phyloP scores from a whole-genome alignment of 177 flowering plant genomes.

The Vitis hybrid region DNA sequence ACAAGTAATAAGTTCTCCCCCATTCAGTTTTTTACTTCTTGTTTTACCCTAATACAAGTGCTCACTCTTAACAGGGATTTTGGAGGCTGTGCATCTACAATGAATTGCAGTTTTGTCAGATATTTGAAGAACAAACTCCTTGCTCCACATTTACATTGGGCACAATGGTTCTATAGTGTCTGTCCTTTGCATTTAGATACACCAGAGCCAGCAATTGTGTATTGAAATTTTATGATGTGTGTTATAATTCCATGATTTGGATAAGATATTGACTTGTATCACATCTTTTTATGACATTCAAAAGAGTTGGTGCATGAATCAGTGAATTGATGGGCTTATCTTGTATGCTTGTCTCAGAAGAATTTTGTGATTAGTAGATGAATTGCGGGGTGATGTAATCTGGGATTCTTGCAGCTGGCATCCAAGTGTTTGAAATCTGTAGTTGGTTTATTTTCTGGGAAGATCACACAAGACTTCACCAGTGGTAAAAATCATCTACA shows the following conservation, averaged over 20 bases:
- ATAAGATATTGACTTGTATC: background rate
- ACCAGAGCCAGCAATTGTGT: background rate
- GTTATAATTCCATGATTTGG: background rate
- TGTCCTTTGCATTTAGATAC: background rate
- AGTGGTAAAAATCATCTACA: background rate
- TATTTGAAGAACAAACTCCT: background rate
- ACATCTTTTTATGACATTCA: background rate
- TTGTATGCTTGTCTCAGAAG: background rate
- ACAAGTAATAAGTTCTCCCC: background rate
- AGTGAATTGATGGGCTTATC: background rate
- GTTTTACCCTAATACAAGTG: background rate
- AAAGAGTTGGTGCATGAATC: background rate
- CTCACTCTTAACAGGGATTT: slow-evolving; percentile 1
- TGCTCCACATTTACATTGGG: background rate
- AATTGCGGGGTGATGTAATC: background rate
- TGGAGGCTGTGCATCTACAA: background rate
- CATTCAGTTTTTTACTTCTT: background rate
- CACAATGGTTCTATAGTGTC: background rate
- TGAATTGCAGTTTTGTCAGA: background rate
- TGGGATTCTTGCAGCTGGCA: background rate
- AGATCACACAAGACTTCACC: background rate
- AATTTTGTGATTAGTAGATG: slow-evolving; percentile 1
- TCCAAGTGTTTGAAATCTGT: background rate
- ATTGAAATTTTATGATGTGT: background rate
- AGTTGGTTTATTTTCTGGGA: too few relatives aligned